Base-by-base conservation (phyloP, 805 yeast species). In the Tetrapisispora iriomotensis region DNA sequence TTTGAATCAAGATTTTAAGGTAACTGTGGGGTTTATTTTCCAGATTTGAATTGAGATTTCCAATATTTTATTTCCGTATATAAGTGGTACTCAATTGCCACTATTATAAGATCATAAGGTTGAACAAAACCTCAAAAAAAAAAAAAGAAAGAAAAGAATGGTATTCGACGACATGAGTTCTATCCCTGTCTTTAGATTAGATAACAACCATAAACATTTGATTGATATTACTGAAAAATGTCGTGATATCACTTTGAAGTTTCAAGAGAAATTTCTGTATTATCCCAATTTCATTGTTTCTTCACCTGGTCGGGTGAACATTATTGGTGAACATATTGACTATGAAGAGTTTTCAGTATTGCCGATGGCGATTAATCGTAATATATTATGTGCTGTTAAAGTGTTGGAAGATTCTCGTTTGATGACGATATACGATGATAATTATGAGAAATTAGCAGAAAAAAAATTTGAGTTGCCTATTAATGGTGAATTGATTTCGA, bases 291-390 rank as follows among this genome's bases (percentile, higher is more conserved):
- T 77, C 50, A 58, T 75, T 28, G 62, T 77, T 18, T 65, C 86
- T 37, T 73, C 82, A 13, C 87, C 88, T n/a, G 87, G 87, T 24
- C 64, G 88, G 48, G 87, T 80, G 38, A 80, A 79, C 54, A 62
- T 80, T 42, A 77, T 80, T 40, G 87, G 88, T 27, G 87, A 80
- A 47, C 88, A 80, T 53, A 74, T 80, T 40, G 87, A 80, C 60
- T 80, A 79, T 54, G 72, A 74, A 46, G 70, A 72, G 49, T 80
- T 75, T 54, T 69, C 83, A 6, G 82, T 77, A 9, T 66, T 80
- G 47, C 87, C 87, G 14, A 74, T 80, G 79, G 86, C 88, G 3
- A 74, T 80, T 27, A 80, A 76, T 33, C 68, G 63, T 17, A 84
- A 79, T 49, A 72, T 79, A 38, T 57, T 77, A 35, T 72, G 74